Conservation (phyloP, 345 rosid genomes). For the Populus deltoides region DNA sequence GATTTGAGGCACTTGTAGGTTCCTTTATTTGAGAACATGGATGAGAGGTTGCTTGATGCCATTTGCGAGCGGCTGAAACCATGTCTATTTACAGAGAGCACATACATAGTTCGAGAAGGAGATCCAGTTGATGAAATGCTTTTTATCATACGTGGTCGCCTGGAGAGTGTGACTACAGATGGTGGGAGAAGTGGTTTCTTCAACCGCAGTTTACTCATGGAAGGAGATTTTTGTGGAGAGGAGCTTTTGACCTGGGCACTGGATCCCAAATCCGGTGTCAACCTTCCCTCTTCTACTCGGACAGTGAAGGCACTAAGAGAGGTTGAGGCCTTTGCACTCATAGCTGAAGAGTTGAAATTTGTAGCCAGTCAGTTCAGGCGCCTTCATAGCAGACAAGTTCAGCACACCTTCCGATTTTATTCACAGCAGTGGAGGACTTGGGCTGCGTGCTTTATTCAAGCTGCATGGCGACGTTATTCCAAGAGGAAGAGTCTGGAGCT, state of each 20-base stretch:
- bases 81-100: slow-evolving; percentile 65
- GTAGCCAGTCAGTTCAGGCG: slow-evolving; percentile 95
- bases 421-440: slow-evolving; percentile 99
- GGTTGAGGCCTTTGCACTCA: slow-evolving; percentile 89
- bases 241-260: slow-evolving; percentile 97
- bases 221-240: slow-evolving; percentile 95
- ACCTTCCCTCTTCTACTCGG: slow-evolving; percentile 92
- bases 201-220: slow-evolving; percentile 73
- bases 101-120: slow-evolving; percentile 86
- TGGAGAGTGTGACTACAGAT: slow-evolving; percentile 90
- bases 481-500: slow-evolving; percentile 81
- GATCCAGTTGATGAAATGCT: slow-evolving; percentile 99
- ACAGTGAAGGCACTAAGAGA: slow-evolving; percentile 82
- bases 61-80: slow-evolving; percentile 94
- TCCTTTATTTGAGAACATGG: slow-evolving; percentile 89
- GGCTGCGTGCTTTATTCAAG: slow-evolving; percentile 97
- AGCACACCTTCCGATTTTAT: slow-evolving; percentile 92
- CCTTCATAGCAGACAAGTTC: slow-evolving; percentile 92
- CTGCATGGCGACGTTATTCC: slow-evolving; percentile 85
- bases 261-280: slow-evolving; percentile 86
- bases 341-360: slow-evolving; percentile 85
- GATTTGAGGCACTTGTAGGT: slow-evolving; percentile 44
- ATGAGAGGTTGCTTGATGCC: slow-evolving; percentile 92
- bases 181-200: slow-evolving; percentile 97
- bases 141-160: slow-evolving; percentile 91